These are phyloP conservation scores for Fusarium piperis DNA, from an alignment of 2,329 filamentous ascomycete genomes.

Conservation along the genomic window DNA sequence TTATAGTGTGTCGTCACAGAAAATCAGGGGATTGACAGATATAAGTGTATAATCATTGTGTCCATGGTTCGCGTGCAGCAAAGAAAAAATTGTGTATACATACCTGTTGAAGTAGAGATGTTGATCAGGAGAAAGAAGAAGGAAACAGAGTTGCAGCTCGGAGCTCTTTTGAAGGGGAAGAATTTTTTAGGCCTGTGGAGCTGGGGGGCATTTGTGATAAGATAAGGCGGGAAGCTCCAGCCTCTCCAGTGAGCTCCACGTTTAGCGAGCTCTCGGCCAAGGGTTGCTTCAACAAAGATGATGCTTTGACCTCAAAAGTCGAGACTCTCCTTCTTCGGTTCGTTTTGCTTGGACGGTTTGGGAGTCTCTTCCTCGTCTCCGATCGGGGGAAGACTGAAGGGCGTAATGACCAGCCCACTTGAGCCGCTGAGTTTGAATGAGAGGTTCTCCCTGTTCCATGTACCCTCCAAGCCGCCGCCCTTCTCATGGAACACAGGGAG, in stretches of 20 bases:
- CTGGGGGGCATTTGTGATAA: conserved; percentile 7
- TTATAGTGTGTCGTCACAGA: conserved; percentile 55
- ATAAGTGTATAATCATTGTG: conserved; percentile 61
- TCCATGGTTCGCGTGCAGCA: conserved; percentile 18
- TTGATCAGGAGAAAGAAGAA: conserved; percentile 31
- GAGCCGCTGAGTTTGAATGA: conserved; percentile 88
- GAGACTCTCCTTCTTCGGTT: conserved; percentile 71
- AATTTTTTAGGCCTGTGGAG: conserved; percentile 38
- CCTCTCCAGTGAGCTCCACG: not conserved
- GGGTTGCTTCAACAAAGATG: not conserved
- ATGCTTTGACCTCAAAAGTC: conserved; percentile 68
- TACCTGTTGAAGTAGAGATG: conserved; percentile 32
- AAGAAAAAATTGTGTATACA: conserved; percentile 19
- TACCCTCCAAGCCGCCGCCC: conserved; percentile 77
- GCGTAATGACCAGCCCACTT: conserved; percentile 83
- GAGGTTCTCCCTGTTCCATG: conserved; percentile 81
- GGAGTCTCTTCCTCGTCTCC: conserved; percentile 70
- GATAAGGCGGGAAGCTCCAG: conserved; percentile 16
- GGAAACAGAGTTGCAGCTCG: conserved; percentile 20
- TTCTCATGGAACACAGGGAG: conserved; percentile 88
- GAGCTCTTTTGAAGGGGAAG: conserved; percentile 30
- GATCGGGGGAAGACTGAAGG: conserved; percentile 88
- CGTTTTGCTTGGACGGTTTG: conserved; percentile 56
- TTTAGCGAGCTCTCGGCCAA: not conserved
- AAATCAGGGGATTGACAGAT: conserved; percentile 70